phyloP scores from a whole-genome alignment of 2,329 filamentous ascomycete species.

The Trichocomaceae sp. region DNA sequence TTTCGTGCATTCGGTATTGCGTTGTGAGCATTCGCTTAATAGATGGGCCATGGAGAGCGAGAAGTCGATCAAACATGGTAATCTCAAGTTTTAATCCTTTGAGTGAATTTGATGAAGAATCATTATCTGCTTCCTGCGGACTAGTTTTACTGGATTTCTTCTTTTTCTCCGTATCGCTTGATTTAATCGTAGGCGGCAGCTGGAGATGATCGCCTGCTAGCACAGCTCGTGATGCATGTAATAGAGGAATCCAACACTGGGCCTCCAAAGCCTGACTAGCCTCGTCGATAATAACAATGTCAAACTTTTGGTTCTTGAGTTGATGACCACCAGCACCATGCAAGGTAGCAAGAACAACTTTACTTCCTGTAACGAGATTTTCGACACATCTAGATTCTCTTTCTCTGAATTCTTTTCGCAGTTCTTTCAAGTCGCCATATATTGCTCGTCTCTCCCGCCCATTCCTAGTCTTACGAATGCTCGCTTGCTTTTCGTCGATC shows the following conservation, averaged over 20 bases:
- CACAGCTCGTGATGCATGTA: conserved; percentile 74
- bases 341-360: conserved; percentile 84
- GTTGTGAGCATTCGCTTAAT: conserved; percentile 95
- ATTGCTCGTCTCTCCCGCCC: conserved; percentile 73
- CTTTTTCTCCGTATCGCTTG: conserved; percentile 37
- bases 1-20: conserved; percentile 96
- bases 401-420: conserved; percentile 82
- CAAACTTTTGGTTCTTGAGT: conserved; percentile 71
- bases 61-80: conserved; percentile 87
- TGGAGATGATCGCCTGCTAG: conserved; percentile 93
- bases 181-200: conserved; percentile 90
- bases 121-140: conserved; percentile 25
- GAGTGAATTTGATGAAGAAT: conserved; percentile 27
- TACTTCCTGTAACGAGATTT: conserved; percentile 67
- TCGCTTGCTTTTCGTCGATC: conserved; percentile 86
- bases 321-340: conserved; percentile 87
- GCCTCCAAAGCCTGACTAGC: conserved; percentile 93
- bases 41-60: conserved; percentile 68
- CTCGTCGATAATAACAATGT: conserved; percentile 93
- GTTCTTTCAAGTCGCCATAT: conserved; percentile 75
- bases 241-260: conserved; percentile 89
- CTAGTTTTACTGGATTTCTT: conserved; percentile 38
- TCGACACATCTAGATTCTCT: conserved; percentile 76
- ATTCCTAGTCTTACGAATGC: conserved; percentile 77
- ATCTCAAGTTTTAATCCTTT: conserved; percentile 64